Percentiles rank a stretch among this genome's conserved stretches.
These are phyloP conservation scores for Apostasia ramifera DNA, from an alignment of 106 monocot species.

Conservation along the genomic window DNA sequence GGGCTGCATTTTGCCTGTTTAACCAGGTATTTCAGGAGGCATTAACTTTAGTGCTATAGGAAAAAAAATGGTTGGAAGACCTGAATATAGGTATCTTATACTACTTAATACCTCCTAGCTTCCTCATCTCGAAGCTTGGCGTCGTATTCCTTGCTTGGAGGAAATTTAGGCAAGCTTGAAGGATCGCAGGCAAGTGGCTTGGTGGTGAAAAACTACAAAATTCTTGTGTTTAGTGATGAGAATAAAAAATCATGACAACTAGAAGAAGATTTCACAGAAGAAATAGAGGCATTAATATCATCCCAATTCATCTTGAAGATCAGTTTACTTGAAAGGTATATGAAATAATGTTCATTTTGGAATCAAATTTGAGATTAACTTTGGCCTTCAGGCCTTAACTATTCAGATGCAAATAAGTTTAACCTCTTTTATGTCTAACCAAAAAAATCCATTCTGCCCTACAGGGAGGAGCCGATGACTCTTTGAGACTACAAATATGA, in stretches of 20 bases:
- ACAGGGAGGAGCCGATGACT: too few relatives aligned
- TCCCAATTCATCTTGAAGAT: neutral
- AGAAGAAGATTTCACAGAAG: neutral
- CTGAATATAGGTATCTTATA: neutral
- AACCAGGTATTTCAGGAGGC: neutral
- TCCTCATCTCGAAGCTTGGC: slow-evolving; percentile 60
- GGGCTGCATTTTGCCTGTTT: too few relatives aligned
- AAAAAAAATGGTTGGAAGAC: neutral
- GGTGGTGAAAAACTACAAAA: slow-evolving; percentile 43
- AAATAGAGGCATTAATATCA: neutral
- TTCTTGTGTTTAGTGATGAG: neutral
- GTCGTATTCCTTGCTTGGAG: slow-evolving; percentile 85
- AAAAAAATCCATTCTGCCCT: too few relatives aligned
- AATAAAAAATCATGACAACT: neutral
- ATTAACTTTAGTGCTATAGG: too few relatives aligned
- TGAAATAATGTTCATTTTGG: neutral
- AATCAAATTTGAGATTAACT: neutral
- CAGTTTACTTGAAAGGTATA: neutral
- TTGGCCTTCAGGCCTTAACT: neutral
- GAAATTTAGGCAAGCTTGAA: slow-evolving; percentile 71
- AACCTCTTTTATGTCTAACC: neutral
- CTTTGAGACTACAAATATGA: too few relatives aligned
- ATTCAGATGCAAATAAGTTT: too few relatives aligned
- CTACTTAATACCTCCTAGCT: slow-evolving; percentile 35
- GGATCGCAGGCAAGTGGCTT: slow-evolving; percentile 47